Conservation (phyloP, 495 filamentous ascomycete genomes). For the Glarea lozoyensis region DNA sequence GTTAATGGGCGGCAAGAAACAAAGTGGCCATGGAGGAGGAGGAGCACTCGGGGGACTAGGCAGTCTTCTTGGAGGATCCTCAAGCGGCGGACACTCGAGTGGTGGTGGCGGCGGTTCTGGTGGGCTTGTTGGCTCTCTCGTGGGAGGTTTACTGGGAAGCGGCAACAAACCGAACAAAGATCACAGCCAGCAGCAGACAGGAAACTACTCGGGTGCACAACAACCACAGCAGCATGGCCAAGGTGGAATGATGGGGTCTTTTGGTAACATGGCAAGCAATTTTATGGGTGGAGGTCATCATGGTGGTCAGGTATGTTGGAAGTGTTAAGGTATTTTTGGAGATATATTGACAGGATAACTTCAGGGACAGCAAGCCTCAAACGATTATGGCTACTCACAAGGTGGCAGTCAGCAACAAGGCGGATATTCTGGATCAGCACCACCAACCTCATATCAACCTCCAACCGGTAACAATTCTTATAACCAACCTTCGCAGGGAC, state of each 20-base stretch:
- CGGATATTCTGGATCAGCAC: constrained; percentile 38
- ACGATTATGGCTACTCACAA: constrained; percentile 39
- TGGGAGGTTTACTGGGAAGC: constrained; percentile 18
- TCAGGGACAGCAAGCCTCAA: constrained; percentile 10
- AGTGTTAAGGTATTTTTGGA: neutral
- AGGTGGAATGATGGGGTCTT: constrained; percentile 12
- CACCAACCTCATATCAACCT: constrained; percentile 39
- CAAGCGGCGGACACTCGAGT: constrained; percentile 4
- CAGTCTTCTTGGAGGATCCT: constrained; percentile 12
- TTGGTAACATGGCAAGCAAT: constrained; percentile 19
- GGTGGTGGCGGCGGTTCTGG: constrained; percentile 9
- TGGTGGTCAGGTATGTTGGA: constrained; percentile 4
- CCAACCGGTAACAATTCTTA: constrained; percentile 9
- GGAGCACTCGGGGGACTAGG: constrained; percentile 13
- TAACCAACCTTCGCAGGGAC: constrained; percentile 10
- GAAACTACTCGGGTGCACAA: constrained; percentile 13
- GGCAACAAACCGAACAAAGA: constrained; percentile 18
- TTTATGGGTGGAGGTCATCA: constrained; percentile 1
- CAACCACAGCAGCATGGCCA: constrained; percentile 9
- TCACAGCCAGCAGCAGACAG: constrained; percentile 5
- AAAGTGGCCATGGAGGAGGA: constrained; percentile 6
- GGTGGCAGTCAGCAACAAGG: constrained; percentile 28
- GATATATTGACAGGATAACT: neutral
- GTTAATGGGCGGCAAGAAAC: constrained; percentile 13
- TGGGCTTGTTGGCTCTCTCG: constrained; percentile 20